Evolutionary conservation across 441 rosid species (phyloP).

Genomic region (Euphorbia celastroides): DNA sequence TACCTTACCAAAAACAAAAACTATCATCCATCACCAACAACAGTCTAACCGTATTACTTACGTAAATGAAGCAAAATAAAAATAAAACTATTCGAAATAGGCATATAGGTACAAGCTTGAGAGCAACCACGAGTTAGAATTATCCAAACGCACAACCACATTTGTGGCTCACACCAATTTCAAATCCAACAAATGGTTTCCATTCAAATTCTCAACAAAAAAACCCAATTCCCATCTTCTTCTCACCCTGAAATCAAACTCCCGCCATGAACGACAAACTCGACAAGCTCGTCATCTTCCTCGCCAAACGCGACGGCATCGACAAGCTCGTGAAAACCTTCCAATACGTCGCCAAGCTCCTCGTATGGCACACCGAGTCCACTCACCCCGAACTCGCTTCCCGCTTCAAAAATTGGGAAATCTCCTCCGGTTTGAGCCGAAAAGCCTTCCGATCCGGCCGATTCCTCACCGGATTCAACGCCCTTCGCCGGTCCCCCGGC

Average conservation of each 20-base stretch:
- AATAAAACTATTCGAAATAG: neutral
- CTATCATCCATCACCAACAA: too few species aligned
- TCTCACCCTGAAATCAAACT: neutral
- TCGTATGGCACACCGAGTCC: conserved; percentile 66
- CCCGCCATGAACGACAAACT: conserved; percentile 51
- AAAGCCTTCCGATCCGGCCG: conserved; percentile 91
- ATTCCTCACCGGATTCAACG: conserved; percentile 81
- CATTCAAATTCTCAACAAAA: conserved; percentile 1
- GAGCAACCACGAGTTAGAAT: conserved; percentile 6
- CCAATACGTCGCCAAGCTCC: conserved; percentile 90
- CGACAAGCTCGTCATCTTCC: conserved; percentile 85
- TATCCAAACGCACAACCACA: conserved; percentile 20
- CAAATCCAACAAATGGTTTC: neutral
- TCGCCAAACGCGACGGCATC: conserved; percentile 91
- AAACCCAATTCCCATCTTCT: conserved; percentile 14
- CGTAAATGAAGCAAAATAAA: too few species aligned
- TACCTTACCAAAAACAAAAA: too few species aligned
- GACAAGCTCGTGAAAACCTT: conserved; percentile 98
- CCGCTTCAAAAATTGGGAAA: conserved; percentile 84
- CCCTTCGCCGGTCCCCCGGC: conserved; percentile 64
- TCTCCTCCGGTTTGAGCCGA: conserved; percentile 81
- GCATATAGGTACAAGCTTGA: neutral
- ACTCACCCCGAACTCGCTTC: conserved; percentile 43
- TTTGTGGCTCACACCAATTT: conserved; percentile 29
- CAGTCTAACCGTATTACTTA: too few species aligned